Base-by-base conservation (phyloP, 177 flowering plant species). In the Vitis hybrid region DNA sequence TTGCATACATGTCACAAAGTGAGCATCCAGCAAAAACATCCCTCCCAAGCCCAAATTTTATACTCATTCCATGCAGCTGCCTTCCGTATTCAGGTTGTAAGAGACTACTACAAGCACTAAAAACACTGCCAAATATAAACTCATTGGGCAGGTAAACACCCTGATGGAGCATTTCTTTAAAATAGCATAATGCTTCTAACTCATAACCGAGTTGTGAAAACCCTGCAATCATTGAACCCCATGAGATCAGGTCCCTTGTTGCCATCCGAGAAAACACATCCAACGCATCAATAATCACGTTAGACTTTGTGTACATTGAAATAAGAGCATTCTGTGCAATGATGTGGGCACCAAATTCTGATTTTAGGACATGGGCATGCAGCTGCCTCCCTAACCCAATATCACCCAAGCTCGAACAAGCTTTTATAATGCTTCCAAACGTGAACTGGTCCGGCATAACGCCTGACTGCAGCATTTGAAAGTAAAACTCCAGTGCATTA, bases 1-100 rank as follows among this genome's bases (percentile, higher is more conserved):
- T 89, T 48, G 91, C 90, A 81, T 90, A 90, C 92, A 90, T 80
- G 79, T 86, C 86, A 71, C 87, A 77, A 13, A 90, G 82, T 58
- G 95, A 85, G 78, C 91, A 86, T 57, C 88, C 88, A 9, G 81
- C 81, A 71, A 82, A 88, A 61, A 55, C 62, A 63, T 87, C 77
- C 74, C 72, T 64, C 19, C 80, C 81, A 3, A 87, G 72, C 16
- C 93, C 92, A 70, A 76, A 82, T 71, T 88, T 90, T 69, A 86
- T 71, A 73, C 88, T 81, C 71, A 87, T 21, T 33, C 83, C 85
- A 81, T 90, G 95, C 61, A 80, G 70, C 74, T 86, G 90, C 66
- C 68, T 81, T 19, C 92, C 93, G 72, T 72, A 80, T 62, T 84
- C 86, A 52, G 74, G 81, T 18, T 76, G 70, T 19, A 69, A 64